phyloP scores from a whole-genome alignment of 768 basidiomycete species.

The Lanmaoa rubissima region DNA sequence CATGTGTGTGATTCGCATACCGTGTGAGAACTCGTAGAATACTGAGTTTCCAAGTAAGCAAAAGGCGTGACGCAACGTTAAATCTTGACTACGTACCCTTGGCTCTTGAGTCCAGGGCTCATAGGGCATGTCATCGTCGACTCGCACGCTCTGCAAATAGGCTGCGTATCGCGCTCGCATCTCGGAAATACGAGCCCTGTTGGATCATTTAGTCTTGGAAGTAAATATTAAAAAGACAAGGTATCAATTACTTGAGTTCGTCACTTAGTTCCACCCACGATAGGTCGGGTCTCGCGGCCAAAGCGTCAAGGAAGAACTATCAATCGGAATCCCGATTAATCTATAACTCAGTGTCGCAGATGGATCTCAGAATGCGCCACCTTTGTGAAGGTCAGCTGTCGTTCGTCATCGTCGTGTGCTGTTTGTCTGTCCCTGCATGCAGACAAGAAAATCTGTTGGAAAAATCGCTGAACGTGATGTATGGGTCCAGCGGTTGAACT shows the following conservation, averaged over 20 bases:
- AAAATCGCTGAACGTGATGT: background rate
- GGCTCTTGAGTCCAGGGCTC: slow-evolving; percentile 1
- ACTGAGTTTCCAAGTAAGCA: background rate
- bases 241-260: background rate
- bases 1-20: background rate
- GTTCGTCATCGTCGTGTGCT: slow-evolving; percentile 2
- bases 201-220: background rate
- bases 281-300: background rate
- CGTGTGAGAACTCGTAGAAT: slow-evolving; percentile 2
- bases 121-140: background rate
- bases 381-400: slow-evolving; percentile 6
- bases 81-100: background rate
- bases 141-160: background rate
- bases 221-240: background rate
- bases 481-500: background rate
- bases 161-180: background rate
- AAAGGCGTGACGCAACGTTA: background rate
- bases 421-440: slow-evolving; percentile 4
- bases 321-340: background rate
- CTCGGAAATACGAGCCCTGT: background rate
- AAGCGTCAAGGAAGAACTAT: background rate
- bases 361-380: background rate
- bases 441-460: slow-evolving; percentile 6
- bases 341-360: background rate
- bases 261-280: slow-evolving; percentile 1